Evolutionary conservation across 768 basidiomycete species (phyloP).

Genomic region (Pleurotus eryngii): DNA sequence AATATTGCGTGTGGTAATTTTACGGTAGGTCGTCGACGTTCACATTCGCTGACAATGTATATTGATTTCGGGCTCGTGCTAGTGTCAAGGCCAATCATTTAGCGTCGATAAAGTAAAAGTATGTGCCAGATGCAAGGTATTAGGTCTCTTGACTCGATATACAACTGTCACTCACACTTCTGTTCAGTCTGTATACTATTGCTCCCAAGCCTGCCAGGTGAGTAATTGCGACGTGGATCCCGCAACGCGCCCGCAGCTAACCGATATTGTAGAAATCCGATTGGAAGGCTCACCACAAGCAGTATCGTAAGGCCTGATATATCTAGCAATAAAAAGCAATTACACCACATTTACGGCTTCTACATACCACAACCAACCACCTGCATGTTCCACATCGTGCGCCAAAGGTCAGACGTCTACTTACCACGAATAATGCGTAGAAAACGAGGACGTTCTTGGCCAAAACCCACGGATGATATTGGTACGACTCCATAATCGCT

Average conservation of each 20-base stretch:
- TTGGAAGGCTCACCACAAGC: slow-evolving; percentile 10
- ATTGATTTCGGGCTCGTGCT: background rate
- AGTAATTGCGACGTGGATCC: background rate
- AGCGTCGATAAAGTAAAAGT: slow-evolving; percentile 13
- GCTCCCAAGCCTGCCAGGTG: slow-evolving; percentile 11
- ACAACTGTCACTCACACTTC: background rate
- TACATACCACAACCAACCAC: background rate
- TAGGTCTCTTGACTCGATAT: background rate
- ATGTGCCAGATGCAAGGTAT: slow-evolving; percentile 26
- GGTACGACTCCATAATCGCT: too few species aligned
- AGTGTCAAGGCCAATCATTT: slow-evolving; percentile 23
- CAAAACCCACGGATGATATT: too few species aligned
- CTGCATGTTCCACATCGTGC: background rate
- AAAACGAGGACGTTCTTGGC: too few species aligned
- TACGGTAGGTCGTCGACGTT: background rate
- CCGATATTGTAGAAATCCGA: background rate
- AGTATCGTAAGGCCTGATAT: background rate
- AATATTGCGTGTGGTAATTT: slow-evolving; percentile 12
- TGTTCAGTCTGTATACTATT: slow-evolving; percentile 10
- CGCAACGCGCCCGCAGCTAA: background rate
- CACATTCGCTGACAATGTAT: background rate
- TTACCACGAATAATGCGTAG: too few species aligned
- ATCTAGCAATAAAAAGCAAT: background rate
- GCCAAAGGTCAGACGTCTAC: too few species aligned
- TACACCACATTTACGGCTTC: too few species aligned